phyloP scores from a whole-genome alignment of 2,329 filamentous ascomycete genomes.

The Magnaporthiopsis rhizophila region DNA sequence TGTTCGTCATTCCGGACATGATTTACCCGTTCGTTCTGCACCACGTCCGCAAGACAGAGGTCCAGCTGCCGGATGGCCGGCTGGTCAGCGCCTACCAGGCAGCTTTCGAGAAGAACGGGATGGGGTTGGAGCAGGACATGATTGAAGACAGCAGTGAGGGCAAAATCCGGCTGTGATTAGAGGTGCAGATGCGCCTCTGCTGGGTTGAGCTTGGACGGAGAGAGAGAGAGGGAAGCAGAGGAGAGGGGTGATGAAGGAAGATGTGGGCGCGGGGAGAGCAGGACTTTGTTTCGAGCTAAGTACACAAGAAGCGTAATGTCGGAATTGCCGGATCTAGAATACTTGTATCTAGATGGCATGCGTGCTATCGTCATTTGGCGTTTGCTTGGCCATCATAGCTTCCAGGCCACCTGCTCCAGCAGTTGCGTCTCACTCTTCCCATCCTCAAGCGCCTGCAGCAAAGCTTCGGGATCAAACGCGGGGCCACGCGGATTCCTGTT shows the following conservation, averaged over 20 bases:
- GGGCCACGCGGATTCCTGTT: constrained; percentile 32
- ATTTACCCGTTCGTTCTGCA: constrained; percentile 34
- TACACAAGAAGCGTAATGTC: no score
- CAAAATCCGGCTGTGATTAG: neutral
- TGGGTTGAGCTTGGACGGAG: neutral
- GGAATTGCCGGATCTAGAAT: no score
- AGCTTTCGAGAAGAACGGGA: neutral
- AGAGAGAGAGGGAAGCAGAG: neutral
- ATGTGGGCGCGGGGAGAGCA: no score
- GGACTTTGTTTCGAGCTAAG: no score
- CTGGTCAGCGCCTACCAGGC: constrained; percentile 5
- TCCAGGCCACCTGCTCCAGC: constrained; percentile 8
- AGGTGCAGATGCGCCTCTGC: neutral
- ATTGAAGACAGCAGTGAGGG: neutral
- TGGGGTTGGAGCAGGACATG: neutral
- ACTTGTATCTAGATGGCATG: neutral
- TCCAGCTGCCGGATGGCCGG: constrained; percentile 27
- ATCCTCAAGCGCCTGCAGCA: constrained; percentile 19
- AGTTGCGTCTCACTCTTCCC: constrained; percentile 19
- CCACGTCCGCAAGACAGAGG: constrained; percentile 30
- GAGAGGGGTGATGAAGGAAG: neutral
- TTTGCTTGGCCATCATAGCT: neutral
- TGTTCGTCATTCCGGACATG: constrained; percentile 32
- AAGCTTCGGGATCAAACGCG: constrained; percentile 36
- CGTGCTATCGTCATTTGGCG: neutral